Percentiles rank a stretch among this genome's conserved stretches.
phyloP scores from a whole-genome alignment of 768 basidiomycete species.

The Mycena galericulata region DNA sequence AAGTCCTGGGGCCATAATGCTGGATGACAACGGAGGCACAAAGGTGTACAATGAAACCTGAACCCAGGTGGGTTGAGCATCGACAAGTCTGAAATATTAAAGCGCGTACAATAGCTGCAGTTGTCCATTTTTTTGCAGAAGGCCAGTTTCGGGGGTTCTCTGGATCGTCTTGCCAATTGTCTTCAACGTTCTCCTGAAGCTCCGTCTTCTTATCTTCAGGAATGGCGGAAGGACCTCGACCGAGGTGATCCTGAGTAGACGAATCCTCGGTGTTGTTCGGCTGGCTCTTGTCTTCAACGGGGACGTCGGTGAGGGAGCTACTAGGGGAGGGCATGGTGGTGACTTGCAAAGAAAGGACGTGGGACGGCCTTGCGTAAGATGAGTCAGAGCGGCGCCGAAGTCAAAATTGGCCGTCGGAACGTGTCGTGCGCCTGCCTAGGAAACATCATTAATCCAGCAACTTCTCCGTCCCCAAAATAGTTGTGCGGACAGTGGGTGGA shows the following conservation, averaged over 20 bases:
- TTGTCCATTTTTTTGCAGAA: conserved; percentile 55
- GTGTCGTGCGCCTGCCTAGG: too few relatives aligned
- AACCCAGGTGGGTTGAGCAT: neutral
- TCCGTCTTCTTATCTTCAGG: conserved; percentile 42
- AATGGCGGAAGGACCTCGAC: conserved; percentile 38
- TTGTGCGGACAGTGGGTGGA: too few relatives aligned
- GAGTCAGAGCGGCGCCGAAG: too few relatives aligned
- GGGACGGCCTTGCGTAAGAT: too few relatives aligned
- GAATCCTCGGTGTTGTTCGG: neutral
- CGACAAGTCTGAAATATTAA: neutral
- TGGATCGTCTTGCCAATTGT: conserved; percentile 43
- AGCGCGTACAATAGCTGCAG: conserved; percentile 50
- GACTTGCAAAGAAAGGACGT: neutral
- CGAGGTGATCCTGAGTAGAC: conserved; percentile 23
- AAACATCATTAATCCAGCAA: too few relatives aligned
- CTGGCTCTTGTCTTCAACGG: neutral
- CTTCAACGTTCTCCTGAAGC: conserved; percentile 36
- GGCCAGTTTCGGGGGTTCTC: conserved; percentile 53
- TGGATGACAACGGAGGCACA: conserved; percentile 50
- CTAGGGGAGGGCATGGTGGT: conserved; percentile 32
- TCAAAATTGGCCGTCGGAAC: too few relatives aligned
- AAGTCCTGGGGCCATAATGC: conserved; percentile 75
- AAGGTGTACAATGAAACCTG: conserved; percentile 59
- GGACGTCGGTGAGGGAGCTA: conserved; percentile 33
- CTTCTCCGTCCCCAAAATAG: too few relatives aligned